These are phyloP conservation scores for Xerocomus potaroensis DNA, from an alignment of 768 basidiomycete genomes.

Conservation along the genomic window DNA sequence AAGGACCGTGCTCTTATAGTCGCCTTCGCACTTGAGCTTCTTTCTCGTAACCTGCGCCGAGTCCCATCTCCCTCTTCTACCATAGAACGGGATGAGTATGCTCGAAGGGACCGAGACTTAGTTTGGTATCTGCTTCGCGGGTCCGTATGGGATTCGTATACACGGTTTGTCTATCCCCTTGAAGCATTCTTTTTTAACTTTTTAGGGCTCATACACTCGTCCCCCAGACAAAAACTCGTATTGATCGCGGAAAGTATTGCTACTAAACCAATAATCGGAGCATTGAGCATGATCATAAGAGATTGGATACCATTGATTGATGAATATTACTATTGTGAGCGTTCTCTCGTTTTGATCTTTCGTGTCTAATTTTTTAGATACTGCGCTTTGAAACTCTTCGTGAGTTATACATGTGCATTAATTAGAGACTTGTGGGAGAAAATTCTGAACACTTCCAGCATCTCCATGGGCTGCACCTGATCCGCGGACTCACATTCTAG, in stretches of 20 bases:
- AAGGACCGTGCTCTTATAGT: constrained; percentile 58
- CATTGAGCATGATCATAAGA: constrained; percentile 64
- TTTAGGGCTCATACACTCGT: neutral
- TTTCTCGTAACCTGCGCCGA: constrained; percentile 73
- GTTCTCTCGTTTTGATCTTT: neutral
- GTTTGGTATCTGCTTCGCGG: constrained; percentile 84
- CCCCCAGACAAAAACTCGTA: constrained; percentile 71
- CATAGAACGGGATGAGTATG: constrained; percentile 75
- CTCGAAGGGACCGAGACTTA: constrained; percentile 75
- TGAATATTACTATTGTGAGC: constrained; percentile 87
- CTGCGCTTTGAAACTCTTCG: constrained; percentile 38
- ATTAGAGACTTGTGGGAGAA: neutral
- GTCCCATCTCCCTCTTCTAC: constrained; percentile 54
- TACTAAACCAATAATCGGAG: constrained; percentile 58
- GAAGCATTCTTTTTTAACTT: constrained; percentile 1
- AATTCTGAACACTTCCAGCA: neutral
- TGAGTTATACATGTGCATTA: constrained; percentile 6
- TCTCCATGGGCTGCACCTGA: neutral
- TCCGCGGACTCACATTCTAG: neutral
- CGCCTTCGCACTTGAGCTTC: constrained; percentile 63
- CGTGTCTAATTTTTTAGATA: constrained; percentile 28
- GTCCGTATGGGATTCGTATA: constrained; percentile 78
- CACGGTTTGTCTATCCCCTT: constrained; percentile 43
- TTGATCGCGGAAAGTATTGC: constrained; percentile 53
- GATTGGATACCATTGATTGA: constrained; percentile 90